These are phyloP conservation scores for Termitomyces sp. DNA, from an alignment of 768 basidiomycete species.

Conservation along the genomic window DNA sequence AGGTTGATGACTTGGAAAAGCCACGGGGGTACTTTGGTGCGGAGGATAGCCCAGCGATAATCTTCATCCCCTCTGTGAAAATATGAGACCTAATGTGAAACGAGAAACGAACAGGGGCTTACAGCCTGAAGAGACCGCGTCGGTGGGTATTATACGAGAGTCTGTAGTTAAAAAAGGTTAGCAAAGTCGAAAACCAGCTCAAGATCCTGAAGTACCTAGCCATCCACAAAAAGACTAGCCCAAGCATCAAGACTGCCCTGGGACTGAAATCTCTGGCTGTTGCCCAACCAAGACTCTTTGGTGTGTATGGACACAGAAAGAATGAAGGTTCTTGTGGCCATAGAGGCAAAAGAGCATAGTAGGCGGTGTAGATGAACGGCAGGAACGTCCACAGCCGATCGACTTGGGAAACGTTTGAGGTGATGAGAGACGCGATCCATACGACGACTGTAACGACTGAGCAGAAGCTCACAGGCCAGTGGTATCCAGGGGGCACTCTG, in stretches of 20 bases:
- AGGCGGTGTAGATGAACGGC: conserved; percentile 79
- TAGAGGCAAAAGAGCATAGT: conserved; percentile 75
- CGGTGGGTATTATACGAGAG: conserved; percentile 81
- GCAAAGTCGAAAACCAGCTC: conserved; percentile 5
- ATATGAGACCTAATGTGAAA: neutral
- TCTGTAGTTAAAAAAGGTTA: conserved; percentile 27
- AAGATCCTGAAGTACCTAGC: conserved; percentile 33
- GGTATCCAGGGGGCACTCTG: conserved; percentile 35
- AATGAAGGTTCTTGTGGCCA: conserved; percentile 38
- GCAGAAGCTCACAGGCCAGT: conserved; percentile 67
- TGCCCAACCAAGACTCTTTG: conserved; percentile 38
- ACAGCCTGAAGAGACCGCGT: conserved; percentile 78
- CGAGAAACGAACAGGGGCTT: conserved; percentile 17
- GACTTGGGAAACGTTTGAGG: conserved; percentile 82
- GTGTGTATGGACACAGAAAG: conserved; percentile 52
- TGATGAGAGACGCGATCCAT: conserved; percentile 62
- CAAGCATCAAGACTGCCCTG: conserved; percentile 73
- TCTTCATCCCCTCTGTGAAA: conserved; percentile 72
- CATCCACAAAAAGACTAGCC: conserved; percentile 66
- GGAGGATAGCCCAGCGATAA: conserved; percentile 85
- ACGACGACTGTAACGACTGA: conserved; percentile 39
- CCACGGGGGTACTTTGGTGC: conserved; percentile 42
- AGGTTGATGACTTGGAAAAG: conserved; percentile 47
- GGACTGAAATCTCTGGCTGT: conserved; percentile 55
- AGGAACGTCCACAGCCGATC: conserved; percentile 81